Evolutionary conservation across 345 rosid species (phyloP), one percentile per base, ranked within the genome.

Genomic region (Luvunga scandens): DNA sequence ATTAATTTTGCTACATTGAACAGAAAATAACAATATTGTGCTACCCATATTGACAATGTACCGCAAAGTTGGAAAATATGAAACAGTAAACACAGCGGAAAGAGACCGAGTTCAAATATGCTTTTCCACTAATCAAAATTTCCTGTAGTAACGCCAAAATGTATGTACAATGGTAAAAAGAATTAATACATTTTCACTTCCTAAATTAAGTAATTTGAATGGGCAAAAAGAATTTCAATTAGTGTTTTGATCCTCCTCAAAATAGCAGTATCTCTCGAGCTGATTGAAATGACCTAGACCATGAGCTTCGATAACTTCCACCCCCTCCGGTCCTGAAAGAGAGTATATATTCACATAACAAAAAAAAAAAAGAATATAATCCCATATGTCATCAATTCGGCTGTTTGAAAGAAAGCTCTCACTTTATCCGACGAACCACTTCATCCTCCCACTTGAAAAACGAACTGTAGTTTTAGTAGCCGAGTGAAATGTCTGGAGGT

Each of bases 91-190:
- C 60, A 16, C 60, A 48, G 10, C 38, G 14, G 12, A 7, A 45
- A 48, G n/a, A 27, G 73, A n/a, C 19, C 9, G 4, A 22, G 30
- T 34, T 72, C 50, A 57, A 72, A 66, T 21, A 0, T n/a, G 25
- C 64, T 78, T 50, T 53, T 28, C 18, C 55, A 59, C 66, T 71
- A 9, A 75, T 34, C 78, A 80, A 83, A 81, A 83, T 76, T 81
- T 75, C 73, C 73, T 70, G 69, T 69, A 75, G 22, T 69, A 60
- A 45, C 24, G 10, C 30, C 6, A 14, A 28, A 53, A 63, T 34
- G 76, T 84, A 84, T 87, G 76, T 83, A 84, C 84, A 87, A 53
- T 56, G 75, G 57, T 70, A 19, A 73, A 69, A 66, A 71, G 50
- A 45, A 45, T 45, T 4, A 79, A 80, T 80, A 42, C 77, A 81